Evolutionary conservation across 768 basidiomycete species (phyloP), one percentile per base, ranked within the genome.

Genomic region (Phlebiopsis gigantea): DNA sequence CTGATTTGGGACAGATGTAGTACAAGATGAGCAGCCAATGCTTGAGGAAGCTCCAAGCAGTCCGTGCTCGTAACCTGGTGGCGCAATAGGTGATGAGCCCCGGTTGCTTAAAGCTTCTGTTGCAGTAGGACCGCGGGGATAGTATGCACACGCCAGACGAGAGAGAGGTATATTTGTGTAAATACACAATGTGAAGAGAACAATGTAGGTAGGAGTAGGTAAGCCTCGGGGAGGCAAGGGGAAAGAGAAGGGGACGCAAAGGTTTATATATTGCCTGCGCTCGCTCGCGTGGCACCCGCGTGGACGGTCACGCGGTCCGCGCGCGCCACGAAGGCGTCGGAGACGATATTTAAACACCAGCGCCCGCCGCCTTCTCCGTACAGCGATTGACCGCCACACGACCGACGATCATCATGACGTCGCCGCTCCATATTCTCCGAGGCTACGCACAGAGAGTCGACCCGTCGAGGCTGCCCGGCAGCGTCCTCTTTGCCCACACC

Each of bases 401-500:
- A 25, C 44, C 44, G 44, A 45, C 46, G 46, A 47, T n/a, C n/a
- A n/a, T n/a, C n/a, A n/a, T 26, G 31, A 51, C 50, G n/a, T 41
- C 19, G 50, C 1, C 26, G 28, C 31, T 39, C 31, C 2, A 21
- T 21, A n/a, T n/a, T n/a, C 50, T 51, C 10, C 50, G 21, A 3
- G 22, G 25, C 17, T 51, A 51, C 34, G 50, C 50, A 7, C 8
- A 14, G 17, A 1, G 22, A 1, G 50, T 30, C 3, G 21, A 41
- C 12, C 50, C 50, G 1, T 5, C 22, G 31, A 41, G 24, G 8
- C 29, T 51, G 29, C 7, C 30, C 29, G 10, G 8, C 30, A 24
- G 9, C 31, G n/a, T 39, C 21, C 34, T 85, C 21, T 83, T 89
- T 63, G 73, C 76, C 25, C 73, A 81, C 59, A 81, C 80, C 1